Evolutionary conservation across 1,284 basidiomycete species (phyloP).

Genomic region (Violaceomyces palustris): DNA sequence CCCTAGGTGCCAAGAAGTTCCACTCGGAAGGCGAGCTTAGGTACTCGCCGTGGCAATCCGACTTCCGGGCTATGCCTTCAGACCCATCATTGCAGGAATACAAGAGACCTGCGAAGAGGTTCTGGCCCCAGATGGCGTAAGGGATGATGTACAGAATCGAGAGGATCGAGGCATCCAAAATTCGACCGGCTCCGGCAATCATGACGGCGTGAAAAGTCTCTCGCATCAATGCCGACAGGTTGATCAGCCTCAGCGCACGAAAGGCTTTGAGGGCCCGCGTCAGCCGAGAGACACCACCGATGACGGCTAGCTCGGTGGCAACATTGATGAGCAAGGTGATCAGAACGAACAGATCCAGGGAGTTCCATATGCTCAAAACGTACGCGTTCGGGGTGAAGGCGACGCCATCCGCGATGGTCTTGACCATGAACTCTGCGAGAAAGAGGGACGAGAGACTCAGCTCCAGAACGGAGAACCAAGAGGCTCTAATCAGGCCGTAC

Average conservation of each 20-base stretch:
- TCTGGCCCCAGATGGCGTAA: constrained; percentile 93
- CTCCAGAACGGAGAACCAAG: constrained; percentile 88
- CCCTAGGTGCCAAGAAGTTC: constrained; percentile 71
- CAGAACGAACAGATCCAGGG: constrained; percentile 83
- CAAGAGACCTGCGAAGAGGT: constrained; percentile 82
- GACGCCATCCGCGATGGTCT: constrained; percentile 83
- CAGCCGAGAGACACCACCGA: constrained; percentile 69
- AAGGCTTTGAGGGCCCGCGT: constrained; percentile 84
- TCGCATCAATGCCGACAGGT: constrained; percentile 64
- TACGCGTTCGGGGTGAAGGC: constrained; percentile 89
- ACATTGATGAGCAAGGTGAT: constrained; percentile 76
- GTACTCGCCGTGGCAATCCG: constrained; percentile 74
- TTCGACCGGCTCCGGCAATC: constrained; percentile 77
- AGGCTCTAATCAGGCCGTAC: constrained; percentile 63
- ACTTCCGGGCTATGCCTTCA: constrained; percentile 58
- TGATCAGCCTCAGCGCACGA: constrained; percentile 82
- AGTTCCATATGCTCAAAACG: constrained; percentile 83
- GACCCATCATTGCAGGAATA: constrained; percentile 74
- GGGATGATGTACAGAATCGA: constrained; percentile 90
- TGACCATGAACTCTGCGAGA: constrained; percentile 79
- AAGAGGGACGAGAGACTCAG: constrained; percentile 70
- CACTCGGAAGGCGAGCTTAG: constrained; percentile 55
- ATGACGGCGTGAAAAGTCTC: constrained; percentile 87
- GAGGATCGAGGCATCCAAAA: constrained; percentile 85
- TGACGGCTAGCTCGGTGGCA: constrained; percentile 69